Percentiles rank a stretch among this genome's conserved stretches.
Conservation (phyloP, 2,329 filamentous ascomycete species). For the Aureobasidium sp. region DNA sequence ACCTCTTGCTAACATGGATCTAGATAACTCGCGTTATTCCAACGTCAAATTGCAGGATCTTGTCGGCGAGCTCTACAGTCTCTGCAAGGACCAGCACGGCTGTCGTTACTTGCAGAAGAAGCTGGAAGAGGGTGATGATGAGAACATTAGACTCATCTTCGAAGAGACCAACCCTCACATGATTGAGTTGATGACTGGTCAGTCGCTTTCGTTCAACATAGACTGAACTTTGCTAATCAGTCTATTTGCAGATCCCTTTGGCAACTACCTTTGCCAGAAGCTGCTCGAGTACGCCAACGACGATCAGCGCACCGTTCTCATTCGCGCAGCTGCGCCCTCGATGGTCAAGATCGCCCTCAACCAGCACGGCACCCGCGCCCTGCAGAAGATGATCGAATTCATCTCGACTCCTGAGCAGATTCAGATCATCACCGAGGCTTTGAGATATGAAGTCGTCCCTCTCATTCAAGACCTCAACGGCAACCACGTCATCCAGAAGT, state of each 20-base stretch:
- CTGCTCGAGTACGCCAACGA: conserved; percentile 91
- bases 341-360: conserved; percentile 93
- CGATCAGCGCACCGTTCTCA: conserved; percentile 86
- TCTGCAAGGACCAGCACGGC: conserved; percentile 97
- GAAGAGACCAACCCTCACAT: conserved; percentile 88
- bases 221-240: not conserved
- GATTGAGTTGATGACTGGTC: conserved; percentile 87
- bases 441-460: conserved; percentile 78
- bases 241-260: conserved; percentile 68
- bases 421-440: conserved; percentile 76
- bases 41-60: conserved; percentile 77
- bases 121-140: conserved; percentile 78
- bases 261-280: conserved; percentile 99
- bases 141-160: conserved; percentile 89
- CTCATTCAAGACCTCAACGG: conserved; percentile 96
- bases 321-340: conserved; percentile 79
- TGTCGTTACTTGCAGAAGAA: conserved; percentile 97
- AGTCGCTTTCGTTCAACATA: conserved; percentile 16
- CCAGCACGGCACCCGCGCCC: conserved; percentile 89
- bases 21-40: conserved; percentile 62
- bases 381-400: conserved; percentile 99
- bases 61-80: conserved; percentile 72
- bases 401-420: conserved; percentile 81
- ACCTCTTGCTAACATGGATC: not conserved
- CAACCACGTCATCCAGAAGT: conserved; percentile 99